A percentile compares a stretch with the other conserved stretches of the same genome.
Evolutionary conservation across 2,329 filamentous ascomycete genomes (phyloP).

Genomic region (Aspergillus ruber): DNA sequence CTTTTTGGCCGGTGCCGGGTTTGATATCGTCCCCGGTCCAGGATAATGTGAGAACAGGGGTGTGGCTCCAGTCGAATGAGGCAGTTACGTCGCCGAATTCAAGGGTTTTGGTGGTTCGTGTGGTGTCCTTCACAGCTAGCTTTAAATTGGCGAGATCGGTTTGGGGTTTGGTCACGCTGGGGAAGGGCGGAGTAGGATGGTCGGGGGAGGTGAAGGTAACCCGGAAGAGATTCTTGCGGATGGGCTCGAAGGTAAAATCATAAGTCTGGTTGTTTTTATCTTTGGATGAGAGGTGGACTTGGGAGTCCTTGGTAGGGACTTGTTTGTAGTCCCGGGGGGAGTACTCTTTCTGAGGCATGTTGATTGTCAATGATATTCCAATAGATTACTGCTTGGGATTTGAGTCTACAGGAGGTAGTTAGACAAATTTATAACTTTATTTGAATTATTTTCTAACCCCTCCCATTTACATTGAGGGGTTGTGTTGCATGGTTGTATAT

Average conservation of each 20-base stretch:
- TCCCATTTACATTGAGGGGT: not conserved
- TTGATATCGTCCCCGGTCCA: slow-evolving; percentile 36
- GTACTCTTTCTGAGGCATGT: slow-evolving; percentile 47
- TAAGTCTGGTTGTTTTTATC: slow-evolving; percentile 35
- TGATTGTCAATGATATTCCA: slow-evolving; percentile 8
- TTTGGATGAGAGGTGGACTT: slow-evolving; percentile 36
- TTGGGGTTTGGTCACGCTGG: slow-evolving; percentile 48
- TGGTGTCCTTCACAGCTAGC: slow-evolving; percentile 23
- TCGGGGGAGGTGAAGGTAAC: slow-evolving; percentile 59
- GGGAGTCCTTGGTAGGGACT: slow-evolving; percentile 19
- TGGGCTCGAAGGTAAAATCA: slow-evolving; percentile 57
- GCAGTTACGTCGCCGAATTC: slow-evolving; percentile 47
- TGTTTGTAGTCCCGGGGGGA: slow-evolving; percentile 33
- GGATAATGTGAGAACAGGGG: slow-evolving; percentile 54
- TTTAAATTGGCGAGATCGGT: slow-evolving; percentile 28
- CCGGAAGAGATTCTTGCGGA: slow-evolving; percentile 59
- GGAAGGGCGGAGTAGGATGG: slow-evolving; percentile 60
- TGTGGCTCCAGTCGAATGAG: slow-evolving; percentile 52
- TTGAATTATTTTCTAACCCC: not conserved
- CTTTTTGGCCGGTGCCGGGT: slow-evolving; percentile 24
- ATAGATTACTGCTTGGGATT: not conserved
- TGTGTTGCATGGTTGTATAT: slow-evolving; percentile 7
- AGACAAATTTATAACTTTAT: not conserved
- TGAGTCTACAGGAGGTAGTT: too few species aligned
- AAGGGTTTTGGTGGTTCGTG: slow-evolving; percentile 37